These are phyloP conservation scores for Leccinum discolor DNA, from an alignment of 1,284 basidiomycete species.

Conservation along the genomic window DNA sequence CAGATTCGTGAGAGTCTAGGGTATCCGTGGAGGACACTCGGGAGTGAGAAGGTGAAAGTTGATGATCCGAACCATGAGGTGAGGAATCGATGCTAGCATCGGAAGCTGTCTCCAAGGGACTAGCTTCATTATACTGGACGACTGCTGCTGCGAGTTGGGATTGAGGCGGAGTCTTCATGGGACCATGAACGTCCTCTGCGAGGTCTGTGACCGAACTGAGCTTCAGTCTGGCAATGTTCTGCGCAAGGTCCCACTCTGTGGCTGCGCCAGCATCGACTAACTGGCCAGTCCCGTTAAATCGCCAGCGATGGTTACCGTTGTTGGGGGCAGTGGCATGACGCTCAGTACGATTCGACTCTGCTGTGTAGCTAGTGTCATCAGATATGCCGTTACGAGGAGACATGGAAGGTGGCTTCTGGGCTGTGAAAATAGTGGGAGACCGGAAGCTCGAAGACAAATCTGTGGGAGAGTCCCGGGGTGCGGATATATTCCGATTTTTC, in stretches of 20 bases:
- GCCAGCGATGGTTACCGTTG: slow-evolving; percentile 53
- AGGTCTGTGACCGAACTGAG: slow-evolving; percentile 56
- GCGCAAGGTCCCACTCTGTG: slow-evolving; percentile 68
- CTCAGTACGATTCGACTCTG: slow-evolving; percentile 30
- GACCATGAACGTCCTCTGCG: slow-evolving; percentile 48
- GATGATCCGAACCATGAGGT: slow-evolving; percentile 64
- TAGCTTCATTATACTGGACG: slow-evolving; percentile 60
- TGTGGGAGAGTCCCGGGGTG: slow-evolving; percentile 33
- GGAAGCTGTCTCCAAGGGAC: slow-evolving; percentile 72
- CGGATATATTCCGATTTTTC: slow-evolving; percentile 48
- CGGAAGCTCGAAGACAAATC: slow-evolving; percentile 30
- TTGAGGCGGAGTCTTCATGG: slow-evolving; percentile 66
- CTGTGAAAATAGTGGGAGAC: slow-evolving; percentile 29
- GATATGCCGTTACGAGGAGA: slow-evolving; percentile 42
- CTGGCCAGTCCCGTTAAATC: slow-evolving; percentile 61
- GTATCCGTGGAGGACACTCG: slow-evolving; percentile 78
- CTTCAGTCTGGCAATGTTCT: slow-evolving; percentile 71
- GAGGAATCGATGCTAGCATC: slow-evolving; percentile 72
- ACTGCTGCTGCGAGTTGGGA: slow-evolving; percentile 53
- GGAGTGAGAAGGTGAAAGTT: slow-evolving; percentile 66
- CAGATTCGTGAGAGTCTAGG: slow-evolving; percentile 59
- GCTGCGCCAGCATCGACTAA: slow-evolving; percentile 56
- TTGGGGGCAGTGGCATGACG: slow-evolving; percentile 30
- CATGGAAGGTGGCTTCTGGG: slow-evolving; percentile 44
- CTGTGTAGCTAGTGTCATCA: slow-evolving; percentile 19